Base-by-base conservation (phyloP, 306 rosid species). In the Amphicarpaea edgeworthii region DNA sequence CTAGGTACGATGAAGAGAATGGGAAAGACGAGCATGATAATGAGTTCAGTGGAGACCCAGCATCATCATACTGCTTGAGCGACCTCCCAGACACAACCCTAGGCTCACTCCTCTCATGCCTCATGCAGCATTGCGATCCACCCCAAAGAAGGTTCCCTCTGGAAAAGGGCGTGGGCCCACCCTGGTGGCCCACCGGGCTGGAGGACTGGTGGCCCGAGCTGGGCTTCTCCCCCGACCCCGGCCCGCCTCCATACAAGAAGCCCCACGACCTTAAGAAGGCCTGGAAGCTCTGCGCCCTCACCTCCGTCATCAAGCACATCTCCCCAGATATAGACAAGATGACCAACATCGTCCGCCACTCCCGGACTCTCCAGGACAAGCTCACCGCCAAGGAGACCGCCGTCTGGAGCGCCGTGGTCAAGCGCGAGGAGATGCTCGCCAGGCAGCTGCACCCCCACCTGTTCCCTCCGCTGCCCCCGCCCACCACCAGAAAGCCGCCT, bases 161-260 rank as follows among this genome's bases (percentile, higher is more conserved):
- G 68, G 96, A 87, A 15, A 90, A 77, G 77, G 96, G 93, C 4
- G 59, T 87, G 15, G 34, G 77, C 1, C 97, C 97, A 4, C 97
- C 96, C 0, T 93, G 97, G 97, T 93, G 97, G 97, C 97, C 97
- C 2, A 67, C 64, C 0, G 96, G 92, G 43, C 58, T 24, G 5
- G 97, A 90, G 64, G 54, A 24, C 0, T 93, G 96, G 97, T 90
- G 92, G 93, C 51, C 68, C 0, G 82, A 87, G 17, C 8, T 88
- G 34, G 90, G 85, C 7, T 20, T 84, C 6, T 32, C 82, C 0
- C 50, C 46, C 30, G 88, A 86, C 34, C 88, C 77, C 32, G 90
- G 87, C 7, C 85, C 88, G 20, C 93, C 91, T 3, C 97, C 96
- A 3, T 93, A 90, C 60, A 88, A 64, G 83, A 93, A 90, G 78